These are phyloP conservation scores for Wallacemonas sp. DNA, from an alignment of 208 protist genomes.

Conservation along the genomic window DNA sequence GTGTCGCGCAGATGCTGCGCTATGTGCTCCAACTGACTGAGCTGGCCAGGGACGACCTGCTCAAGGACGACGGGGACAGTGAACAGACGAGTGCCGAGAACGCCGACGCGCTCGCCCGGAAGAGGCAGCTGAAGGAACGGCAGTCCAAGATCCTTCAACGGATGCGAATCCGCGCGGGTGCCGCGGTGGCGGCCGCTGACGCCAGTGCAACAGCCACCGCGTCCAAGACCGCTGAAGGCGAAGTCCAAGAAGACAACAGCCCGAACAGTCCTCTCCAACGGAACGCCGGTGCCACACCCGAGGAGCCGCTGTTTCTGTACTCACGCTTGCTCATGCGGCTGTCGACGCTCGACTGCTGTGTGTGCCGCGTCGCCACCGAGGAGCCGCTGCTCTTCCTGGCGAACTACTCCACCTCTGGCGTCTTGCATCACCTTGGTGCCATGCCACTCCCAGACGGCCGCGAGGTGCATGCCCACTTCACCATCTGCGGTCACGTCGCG, in stretches of 20 bases:
- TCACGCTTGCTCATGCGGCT: constrained; percentile 33
- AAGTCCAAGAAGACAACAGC: no score
- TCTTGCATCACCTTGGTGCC: constrained; percentile 19
- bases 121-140: constrained; percentile 56
- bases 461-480: constrained; percentile 31
- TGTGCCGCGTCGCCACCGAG: constrained; percentile 27
- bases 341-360: constrained; percentile 42
- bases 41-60: constrained; percentile 28
- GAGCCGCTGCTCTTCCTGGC: constrained; percentile 41
- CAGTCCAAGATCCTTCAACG: constrained; percentile 65
- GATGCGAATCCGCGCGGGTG: constrained; percentile 44
- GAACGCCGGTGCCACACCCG: background rate
- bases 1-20: constrained; percentile 53
- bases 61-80: constrained; percentile 19
- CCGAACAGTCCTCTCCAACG: background rate
- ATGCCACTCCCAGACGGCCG: constrained; percentile 15
- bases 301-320: constrained; percentile 11
- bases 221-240: no score
- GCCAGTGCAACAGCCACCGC: no score
- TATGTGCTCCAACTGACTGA: constrained; percentile 41
- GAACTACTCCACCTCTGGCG: constrained; percentile 35
- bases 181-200: constrained; percentile 15
- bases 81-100: constrained; percentile 17
- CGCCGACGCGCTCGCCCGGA: constrained; percentile 30
- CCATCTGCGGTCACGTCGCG: constrained; percentile 46